phyloP scores from a whole-genome alignment of 768 basidiomycete genomes.

The Trametes cinnabarina region DNA sequence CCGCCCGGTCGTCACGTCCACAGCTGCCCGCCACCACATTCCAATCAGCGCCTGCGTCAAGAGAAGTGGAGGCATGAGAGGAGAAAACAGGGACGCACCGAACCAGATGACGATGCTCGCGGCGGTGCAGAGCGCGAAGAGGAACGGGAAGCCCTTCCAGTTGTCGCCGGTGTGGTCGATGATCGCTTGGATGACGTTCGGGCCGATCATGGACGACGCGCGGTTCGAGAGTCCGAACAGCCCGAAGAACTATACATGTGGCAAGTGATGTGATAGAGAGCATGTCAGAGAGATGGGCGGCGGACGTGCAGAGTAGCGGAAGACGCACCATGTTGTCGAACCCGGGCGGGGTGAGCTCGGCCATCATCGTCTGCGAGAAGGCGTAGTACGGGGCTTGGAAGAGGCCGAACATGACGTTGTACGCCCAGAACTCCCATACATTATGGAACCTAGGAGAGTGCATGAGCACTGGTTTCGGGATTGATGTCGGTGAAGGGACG shows the following conservation, averaged over 20 bases:
- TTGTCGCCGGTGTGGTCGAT: constrained; percentile 70
- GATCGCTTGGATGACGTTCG: constrained; percentile 82
- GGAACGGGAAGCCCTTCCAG: constrained; percentile 84
- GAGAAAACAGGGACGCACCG: constrained; percentile 30
- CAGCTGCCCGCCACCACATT: constrained; percentile 19
- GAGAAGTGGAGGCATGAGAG: not conserved
- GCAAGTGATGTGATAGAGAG: too few relatives aligned
- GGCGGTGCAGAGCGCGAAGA: constrained; percentile 65
- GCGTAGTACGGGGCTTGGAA: constrained; percentile 90
- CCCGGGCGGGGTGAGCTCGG: constrained; percentile 82
- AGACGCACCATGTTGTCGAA: constrained; percentile 74
- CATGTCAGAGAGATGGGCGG: too few relatives aligned
- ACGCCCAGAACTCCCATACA: constrained; percentile 86
- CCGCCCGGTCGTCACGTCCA: constrained; percentile 39
- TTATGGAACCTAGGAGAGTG: constrained; percentile 59
- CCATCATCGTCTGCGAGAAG: constrained; percentile 86
- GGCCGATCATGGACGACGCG: constrained; percentile 84
- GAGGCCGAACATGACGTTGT: constrained; percentile 75
- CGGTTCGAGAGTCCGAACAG: constrained; percentile 83
- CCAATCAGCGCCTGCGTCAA: not conserved
- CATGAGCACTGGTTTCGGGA: not conserved
- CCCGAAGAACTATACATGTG: constrained; percentile 68
- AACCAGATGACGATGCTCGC: constrained; percentile 81
- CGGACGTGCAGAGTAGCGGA: too few relatives aligned
- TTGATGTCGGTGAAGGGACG: constrained; percentile 24